Conservation (phyloP, 2,329 filamentous ascomycete genomes). For the Grosmannia clavigera region DNA sequence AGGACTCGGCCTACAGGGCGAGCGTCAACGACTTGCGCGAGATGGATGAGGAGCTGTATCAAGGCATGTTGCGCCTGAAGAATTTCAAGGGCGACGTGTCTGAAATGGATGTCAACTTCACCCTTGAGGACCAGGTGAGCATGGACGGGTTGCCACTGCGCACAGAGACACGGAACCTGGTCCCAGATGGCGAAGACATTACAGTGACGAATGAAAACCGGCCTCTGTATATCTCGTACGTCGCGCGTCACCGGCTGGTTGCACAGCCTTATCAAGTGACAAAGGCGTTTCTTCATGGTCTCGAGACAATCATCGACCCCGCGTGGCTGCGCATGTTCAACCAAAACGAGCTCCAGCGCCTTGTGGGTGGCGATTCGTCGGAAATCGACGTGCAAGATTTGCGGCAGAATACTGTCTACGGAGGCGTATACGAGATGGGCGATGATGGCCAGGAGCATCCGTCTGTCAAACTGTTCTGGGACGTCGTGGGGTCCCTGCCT, state of each 20-base stretch:
- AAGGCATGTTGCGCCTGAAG: constrained; percentile 71
- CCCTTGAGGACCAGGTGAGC: constrained; percentile 60
- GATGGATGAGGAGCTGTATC: constrained; percentile 81
- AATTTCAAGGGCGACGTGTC: constrained; percentile 73
- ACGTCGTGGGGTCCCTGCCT: constrained; percentile 63
- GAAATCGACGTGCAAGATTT: constrained; percentile 83
- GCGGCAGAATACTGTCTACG: constrained; percentile 71
- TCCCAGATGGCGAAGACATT: constrained; percentile 62
- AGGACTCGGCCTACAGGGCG: constrained; percentile 59
- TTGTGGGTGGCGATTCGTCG: constrained; percentile 77
- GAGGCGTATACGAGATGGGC: constrained; percentile 80
- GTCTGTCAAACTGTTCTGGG: constrained; percentile 80
- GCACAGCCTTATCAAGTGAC: constrained; percentile 73
- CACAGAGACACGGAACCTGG: constrained; percentile 62
- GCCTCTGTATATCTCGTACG: constrained; percentile 85
- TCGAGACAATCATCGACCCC: constrained; percentile 79
- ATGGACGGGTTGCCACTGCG: constrained; percentile 33
- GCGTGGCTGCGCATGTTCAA: constrained; percentile 98
- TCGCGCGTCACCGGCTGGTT: constrained; percentile 76
- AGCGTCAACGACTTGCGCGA: constrained; percentile 90
- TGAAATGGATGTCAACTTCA: constrained; percentile 78
- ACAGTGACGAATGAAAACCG: constrained; percentile 85
- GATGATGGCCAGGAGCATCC: constrained; percentile 79
- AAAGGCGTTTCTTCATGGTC: constrained; percentile 72
- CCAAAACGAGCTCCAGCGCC: constrained; percentile 81